Conservation (phyloP, 495 filamentous ascomycete species). For the Xylaria telfairii region DNA sequence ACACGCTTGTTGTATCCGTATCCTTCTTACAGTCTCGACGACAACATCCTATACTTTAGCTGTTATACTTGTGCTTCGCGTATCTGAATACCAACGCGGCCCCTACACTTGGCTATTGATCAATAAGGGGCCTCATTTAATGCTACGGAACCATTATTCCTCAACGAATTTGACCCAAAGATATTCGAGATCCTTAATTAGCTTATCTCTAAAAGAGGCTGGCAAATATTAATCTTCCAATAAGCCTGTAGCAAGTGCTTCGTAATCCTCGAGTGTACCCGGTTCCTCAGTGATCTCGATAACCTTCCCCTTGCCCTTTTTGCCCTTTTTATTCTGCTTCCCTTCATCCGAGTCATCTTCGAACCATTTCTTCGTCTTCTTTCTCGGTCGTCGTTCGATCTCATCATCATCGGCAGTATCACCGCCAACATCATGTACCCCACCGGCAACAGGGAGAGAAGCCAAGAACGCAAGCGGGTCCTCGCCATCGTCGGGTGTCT, state of each 20-base stretch:
- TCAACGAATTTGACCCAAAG: no score
- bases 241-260: constrained; percentile 83
- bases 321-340: constrained; percentile 50
- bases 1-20: not conserved
- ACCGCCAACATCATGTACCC: constrained; percentile 30
- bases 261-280: constrained; percentile 87
- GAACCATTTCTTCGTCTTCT: constrained; percentile 49
- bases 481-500: constrained; percentile 41
- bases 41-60: not conserved
- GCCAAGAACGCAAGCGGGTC: constrained; percentile 58
- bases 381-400: constrained; percentile 35
- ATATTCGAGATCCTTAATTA: not conserved
- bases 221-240: constrained; percentile 56
- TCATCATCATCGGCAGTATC: constrained; percentile 46
- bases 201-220: not conserved
- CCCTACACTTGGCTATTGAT: not conserved
- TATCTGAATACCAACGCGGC: not conserved
- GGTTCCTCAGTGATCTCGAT: constrained; percentile 68
- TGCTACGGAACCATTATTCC: no score
- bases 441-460: constrained; percentile 55
- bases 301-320: constrained; percentile 55
- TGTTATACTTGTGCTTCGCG: not conserved
- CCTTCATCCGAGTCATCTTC: constrained; percentile 53
- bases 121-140: not conserved
- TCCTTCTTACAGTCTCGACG: not conserved